Evolutionary conservation across 495 filamentous ascomycete genomes (phyloP), one percentile per base, ranked within the genome.

Genomic region (Pyrenula aspistea): DNA sequence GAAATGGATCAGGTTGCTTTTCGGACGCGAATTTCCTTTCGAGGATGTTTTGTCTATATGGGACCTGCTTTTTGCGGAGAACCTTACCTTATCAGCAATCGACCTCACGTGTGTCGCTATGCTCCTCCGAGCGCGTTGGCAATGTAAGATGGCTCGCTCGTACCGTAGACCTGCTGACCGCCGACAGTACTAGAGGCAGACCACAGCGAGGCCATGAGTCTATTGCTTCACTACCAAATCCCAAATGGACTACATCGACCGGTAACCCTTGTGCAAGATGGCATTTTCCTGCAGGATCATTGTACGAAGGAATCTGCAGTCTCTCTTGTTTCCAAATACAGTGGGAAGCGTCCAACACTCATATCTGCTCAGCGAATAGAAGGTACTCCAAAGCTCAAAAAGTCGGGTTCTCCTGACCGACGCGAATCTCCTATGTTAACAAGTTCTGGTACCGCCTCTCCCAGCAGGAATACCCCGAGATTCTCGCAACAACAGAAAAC

Each of bases 1-100:
- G 60, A 89, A 93, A 52, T 99, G 93, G 93, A 87, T 97, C 56
- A 82, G 93, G 22, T 82, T 99, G 1, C 69, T 99, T 0, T 99
- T 96, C 65, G 89, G 92, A 49, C 80, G 93, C 54, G 93, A 97
- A 71, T 96, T 97, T 58, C 80, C 86, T 0, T 94, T 96, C 56
- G 82, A 93, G 36, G 83, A 94, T 61, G 73, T 90, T 52, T 77
- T 99, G 2, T 67, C 78, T 48, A 78, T 97, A 56, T 98, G 93
- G 93, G 93, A 99, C 73, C 72, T 82, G 2, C 72, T 99, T 2
- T 95, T 99, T 65, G 89, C 93, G 0, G 83, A 93, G 64, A 91
- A 95, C 59, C 77, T 94, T 48, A 75, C 77, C n/a, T 72, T 93
- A 51, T 82, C 89, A 53, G 71, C 97, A 24, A 81, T 97, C 57